A percentile compares a stretch with the other conserved stretches of the same genome.
Conservation (phyloP, 345 rosid genomes). For the Theobroma cacao region DNA sequence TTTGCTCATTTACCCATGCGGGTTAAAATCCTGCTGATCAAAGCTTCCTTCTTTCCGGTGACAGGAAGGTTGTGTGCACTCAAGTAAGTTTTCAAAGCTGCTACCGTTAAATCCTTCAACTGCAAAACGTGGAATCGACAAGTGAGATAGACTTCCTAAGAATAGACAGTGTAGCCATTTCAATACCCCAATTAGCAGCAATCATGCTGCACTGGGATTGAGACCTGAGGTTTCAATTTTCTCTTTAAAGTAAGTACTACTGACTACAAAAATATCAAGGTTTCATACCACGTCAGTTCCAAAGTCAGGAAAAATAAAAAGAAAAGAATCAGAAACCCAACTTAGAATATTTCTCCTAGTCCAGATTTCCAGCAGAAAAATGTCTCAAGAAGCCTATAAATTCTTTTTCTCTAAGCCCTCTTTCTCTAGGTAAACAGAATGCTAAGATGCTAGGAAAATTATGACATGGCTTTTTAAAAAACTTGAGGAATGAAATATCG, state of each 20-base stretch:
- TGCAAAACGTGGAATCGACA: constrained; percentile 25
- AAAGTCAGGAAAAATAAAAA: neutral
- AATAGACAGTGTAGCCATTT: neutral
- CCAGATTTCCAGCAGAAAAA: neutral
- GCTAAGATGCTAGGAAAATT: neutral
- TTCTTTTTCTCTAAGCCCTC: neutral
- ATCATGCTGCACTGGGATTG: neutral
- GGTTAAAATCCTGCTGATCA: constrained; percentile 64
- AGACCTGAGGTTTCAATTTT: neutral
- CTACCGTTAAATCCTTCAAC: constrained; percentile 82
- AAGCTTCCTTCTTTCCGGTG: constrained; percentile 75
- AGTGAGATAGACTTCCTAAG: neutral
- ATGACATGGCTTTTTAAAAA: neutral
- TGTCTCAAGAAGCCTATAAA: neutral
- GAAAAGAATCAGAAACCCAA: neutral
- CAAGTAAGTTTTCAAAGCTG: constrained; percentile 68
- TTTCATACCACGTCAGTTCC: neutral
- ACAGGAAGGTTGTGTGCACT: constrained; percentile 55
- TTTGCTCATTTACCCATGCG: constrained; percentile 58
- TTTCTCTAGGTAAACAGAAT: neutral
- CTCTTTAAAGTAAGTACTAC: neutral
- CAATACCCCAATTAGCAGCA: neutral
- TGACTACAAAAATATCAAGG: neutral
- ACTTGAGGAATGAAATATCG: neutral
- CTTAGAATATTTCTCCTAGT: neutral